A percentile compares a stretch with the other conserved stretches of the same genome.
These are phyloP conservation scores for Picochlorum sp. DNA, from an alignment of 139 green algal species.

Conservation along the genomic window DNA sequence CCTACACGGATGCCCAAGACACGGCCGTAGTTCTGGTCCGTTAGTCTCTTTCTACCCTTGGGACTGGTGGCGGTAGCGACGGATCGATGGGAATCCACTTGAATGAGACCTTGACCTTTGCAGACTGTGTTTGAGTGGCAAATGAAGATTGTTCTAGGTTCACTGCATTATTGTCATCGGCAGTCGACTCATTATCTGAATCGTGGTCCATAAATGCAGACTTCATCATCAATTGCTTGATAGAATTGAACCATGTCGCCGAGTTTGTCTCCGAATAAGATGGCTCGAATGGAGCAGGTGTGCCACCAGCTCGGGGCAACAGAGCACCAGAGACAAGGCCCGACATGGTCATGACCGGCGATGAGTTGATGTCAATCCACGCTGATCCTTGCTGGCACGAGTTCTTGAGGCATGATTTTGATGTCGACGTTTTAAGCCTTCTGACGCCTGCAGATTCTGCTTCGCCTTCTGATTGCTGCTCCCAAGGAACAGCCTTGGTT, in stretches of 20 bases:
- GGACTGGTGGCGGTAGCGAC: too few species aligned
- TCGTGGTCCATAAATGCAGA: neutral
- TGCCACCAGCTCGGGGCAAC: neutral
- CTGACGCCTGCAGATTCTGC: too few species aligned
- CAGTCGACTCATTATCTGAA: neutral
- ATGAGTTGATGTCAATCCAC: conserved; percentile 4
- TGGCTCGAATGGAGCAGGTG: neutral
- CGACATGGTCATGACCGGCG: neutral
- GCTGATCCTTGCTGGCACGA: neutral
- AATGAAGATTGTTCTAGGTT: neutral
- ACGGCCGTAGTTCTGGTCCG: neutral
- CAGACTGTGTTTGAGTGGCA: neutral
- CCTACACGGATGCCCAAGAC: conserved; percentile 21
- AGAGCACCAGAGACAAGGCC: conserved; percentile 1
- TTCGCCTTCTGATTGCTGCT: too few species aligned
- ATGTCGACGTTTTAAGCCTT: neutral
- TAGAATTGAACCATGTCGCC: conserved; percentile 1
- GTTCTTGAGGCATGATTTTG: neutral
- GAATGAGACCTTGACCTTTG: neutral
- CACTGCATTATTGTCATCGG: neutral
- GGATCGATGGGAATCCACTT: neutral
- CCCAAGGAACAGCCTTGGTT: neutral
- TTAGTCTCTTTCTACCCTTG: neutral
- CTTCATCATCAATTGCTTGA: neutral
- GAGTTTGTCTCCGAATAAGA: neutral